Conservation (phyloP, 2,329 filamentous ascomycete genomes). For the Nigrograna mackinnonii region DNA sequence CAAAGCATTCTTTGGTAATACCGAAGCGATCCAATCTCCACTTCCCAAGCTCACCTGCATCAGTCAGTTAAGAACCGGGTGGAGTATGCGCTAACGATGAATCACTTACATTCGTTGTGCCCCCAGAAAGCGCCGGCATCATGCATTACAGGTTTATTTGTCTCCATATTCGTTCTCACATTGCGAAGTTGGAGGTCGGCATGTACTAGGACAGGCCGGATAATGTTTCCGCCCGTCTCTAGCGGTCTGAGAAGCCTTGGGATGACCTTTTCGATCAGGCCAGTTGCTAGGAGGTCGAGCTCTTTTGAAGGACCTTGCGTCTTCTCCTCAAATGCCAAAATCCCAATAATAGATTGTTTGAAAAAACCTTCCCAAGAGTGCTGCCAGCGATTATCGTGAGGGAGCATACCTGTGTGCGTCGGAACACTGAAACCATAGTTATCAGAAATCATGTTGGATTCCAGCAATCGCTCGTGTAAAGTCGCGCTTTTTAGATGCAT, state of each 20-base stretch:
- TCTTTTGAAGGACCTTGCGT: conserved; percentile 8
- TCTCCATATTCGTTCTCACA: conserved; percentile 1
- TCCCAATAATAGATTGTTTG: conserved; percentile 3
- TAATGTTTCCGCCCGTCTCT: conserved; percentile 3
- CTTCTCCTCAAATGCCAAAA: conserved; percentile 5
- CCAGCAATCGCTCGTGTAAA: too few relatives aligned
- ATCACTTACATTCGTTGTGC: too few relatives aligned
- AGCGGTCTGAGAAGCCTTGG: conserved; percentile 6
- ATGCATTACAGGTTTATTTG: not conserved
- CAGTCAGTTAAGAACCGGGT: too few relatives aligned
- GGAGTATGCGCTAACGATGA: too few relatives aligned
- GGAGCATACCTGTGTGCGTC: conserved; percentile 10
- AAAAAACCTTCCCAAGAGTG: conserved; percentile 10
- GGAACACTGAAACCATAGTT: conserved; percentile 7
- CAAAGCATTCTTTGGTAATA: too few relatives aligned
- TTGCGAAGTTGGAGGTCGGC: conserved; percentile 7
- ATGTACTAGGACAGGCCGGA: conserved; percentile 5
- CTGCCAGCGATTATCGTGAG: conserved; percentile 6
- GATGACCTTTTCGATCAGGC: conserved; percentile 6
- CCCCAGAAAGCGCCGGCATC: not conserved
- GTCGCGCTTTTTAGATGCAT: too few relatives aligned
- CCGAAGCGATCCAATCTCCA: too few relatives aligned
- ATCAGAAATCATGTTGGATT: too few relatives aligned
- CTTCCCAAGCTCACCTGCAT: too few relatives aligned
- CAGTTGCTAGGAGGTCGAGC: conserved; percentile 5